Percentiles rank a stretch among this genome's conserved stretches.
These are phyloP conservation scores for Malus asiatica DNA, from an alignment of 306 rosid species.

Conservation along the genomic window DNA sequence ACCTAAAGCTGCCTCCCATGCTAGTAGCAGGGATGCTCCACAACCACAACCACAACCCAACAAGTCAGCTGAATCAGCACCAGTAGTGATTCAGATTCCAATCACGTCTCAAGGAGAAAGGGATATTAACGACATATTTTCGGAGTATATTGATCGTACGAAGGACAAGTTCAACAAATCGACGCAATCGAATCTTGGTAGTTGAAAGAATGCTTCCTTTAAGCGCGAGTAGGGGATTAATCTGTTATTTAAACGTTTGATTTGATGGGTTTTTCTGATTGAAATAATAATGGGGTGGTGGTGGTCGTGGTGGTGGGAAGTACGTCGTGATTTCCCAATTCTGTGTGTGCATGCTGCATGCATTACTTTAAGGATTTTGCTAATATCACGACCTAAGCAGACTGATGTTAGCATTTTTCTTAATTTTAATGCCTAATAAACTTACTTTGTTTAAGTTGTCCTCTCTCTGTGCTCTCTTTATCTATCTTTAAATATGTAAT, in stretches of 20 bases:
- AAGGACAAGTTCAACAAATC: slow-evolving; percentile 28
- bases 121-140: slow-evolving; percentile 31
- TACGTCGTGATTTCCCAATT: too few relatives aligned
- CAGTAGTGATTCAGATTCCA: slow-evolving; percentile 8
- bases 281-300: not conserved
- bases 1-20: not conserved
- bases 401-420: too few relatives aligned
- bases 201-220: slow-evolving; percentile 23
- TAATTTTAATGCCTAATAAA: too few relatives aligned
- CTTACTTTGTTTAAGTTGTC: too few relatives aligned
- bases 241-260: not conserved
- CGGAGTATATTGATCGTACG: slow-evolving; percentile 30
- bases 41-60: not conserved
- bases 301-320: not conserved
- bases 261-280: not conserved
- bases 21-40: not conserved
- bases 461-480: too few relatives aligned
- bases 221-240: slow-evolving; percentile 19
- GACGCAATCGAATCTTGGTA: slow-evolving; percentile 8
- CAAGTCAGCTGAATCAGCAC: not conserved
- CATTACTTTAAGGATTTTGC: too few relatives aligned
- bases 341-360: too few relatives aligned
- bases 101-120: slow-evolving; percentile 8
- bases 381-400: too few relatives aligned
- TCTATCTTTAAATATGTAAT: too few relatives aligned